phyloP scores from a whole-genome alignment of 1,284 basidiomycete genomes.

The Ceratobasidium theobromae region DNA sequence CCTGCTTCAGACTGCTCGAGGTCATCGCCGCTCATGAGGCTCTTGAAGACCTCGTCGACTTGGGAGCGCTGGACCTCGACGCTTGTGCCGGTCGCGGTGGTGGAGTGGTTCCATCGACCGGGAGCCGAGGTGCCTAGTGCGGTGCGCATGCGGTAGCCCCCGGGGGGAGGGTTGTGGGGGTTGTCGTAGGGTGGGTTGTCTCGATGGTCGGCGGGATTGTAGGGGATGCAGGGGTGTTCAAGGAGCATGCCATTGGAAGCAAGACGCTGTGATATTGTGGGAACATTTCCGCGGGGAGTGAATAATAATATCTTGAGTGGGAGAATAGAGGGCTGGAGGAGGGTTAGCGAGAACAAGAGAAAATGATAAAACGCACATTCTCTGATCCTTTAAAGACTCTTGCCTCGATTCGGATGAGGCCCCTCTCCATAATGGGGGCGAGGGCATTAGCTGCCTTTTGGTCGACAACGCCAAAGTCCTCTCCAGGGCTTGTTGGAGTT shows the following conservation, averaged over 20 bases:
- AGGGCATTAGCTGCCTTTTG: conserved; percentile 75
- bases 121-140: conserved; percentile 41
- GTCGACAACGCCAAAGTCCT: conserved; percentile 84
- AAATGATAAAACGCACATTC: conserved; percentile 36
- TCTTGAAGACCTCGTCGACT: conserved; percentile 92
- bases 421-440: conserved; percentile 78
- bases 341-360: not conserved
- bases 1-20: conserved; percentile 82
- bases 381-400: conserved; percentile 46
- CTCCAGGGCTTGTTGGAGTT: conserved; percentile 46
- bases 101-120: conserved; percentile 58
- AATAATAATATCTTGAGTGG: conserved; percentile 86
- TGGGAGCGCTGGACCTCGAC: conserved; percentile 92
- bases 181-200: conserved; percentile 78
- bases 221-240: conserved; percentile 67
- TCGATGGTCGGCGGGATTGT: conserved; percentile 58
- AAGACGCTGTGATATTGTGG: conserved; percentile 75
- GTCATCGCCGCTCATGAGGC: conserved; percentile 82
- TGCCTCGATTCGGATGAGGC: conserved; percentile 81
- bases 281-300: conserved; percentile 88
- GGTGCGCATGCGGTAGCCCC: conserved; percentile 55
- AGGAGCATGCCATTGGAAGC: conserved; percentile 68
- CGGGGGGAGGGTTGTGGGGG: conserved; percentile 81
- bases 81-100: conserved; percentile 65
- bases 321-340: conserved; percentile 67